Conservation (phyloP, 768 basidiomycete species). For the Chalciporus pseudorubinellus region DNA sequence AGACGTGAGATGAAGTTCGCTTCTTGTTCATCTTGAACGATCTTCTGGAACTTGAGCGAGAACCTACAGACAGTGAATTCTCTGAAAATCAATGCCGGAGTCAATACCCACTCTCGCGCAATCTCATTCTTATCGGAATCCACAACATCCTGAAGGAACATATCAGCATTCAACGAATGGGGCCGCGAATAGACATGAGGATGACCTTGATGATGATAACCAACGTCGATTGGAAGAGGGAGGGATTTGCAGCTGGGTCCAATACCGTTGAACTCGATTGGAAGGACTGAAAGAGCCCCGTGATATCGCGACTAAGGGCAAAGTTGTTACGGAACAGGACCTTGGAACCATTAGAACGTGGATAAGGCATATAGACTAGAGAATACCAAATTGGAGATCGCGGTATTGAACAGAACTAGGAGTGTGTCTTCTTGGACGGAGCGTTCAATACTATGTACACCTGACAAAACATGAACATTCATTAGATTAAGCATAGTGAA, state of each 20-base stretch:
- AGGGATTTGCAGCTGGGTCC: slow-evolving; percentile 57
- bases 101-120: slow-evolving; percentile 55
- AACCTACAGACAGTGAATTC: slow-evolving; percentile 37
- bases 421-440: slow-evolving; percentile 63
- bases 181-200: no score
- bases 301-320: slow-evolving; percentile 58
- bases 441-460: slow-evolving; percentile 62
- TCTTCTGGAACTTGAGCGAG: slow-evolving; percentile 54
- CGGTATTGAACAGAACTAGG: slow-evolving; percentile 63
- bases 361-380: no score
- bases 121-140: slow-evolving; percentile 62
- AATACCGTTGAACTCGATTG: slow-evolving; percentile 57
- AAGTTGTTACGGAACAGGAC: slow-evolving; percentile 68
- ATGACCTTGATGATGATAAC: slow-evolving; percentile 68
- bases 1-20: slow-evolving; percentile 61
- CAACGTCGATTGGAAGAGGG: slow-evolving; percentile 56
- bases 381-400: slow-evolving; percentile 59
- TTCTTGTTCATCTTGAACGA: slow-evolving; percentile 58
- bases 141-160: slow-evolving; percentile 66
- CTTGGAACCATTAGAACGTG: no score
- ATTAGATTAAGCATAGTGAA: background rate
- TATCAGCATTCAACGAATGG: no score
- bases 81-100: background rate
- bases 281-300: slow-evolving; percentile 60
- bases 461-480: slow-evolving; percentile 29